Base-by-base conservation (phyloP, 495 filamentous ascomycete genomes). In the Lepidopterella palustris region DNA sequence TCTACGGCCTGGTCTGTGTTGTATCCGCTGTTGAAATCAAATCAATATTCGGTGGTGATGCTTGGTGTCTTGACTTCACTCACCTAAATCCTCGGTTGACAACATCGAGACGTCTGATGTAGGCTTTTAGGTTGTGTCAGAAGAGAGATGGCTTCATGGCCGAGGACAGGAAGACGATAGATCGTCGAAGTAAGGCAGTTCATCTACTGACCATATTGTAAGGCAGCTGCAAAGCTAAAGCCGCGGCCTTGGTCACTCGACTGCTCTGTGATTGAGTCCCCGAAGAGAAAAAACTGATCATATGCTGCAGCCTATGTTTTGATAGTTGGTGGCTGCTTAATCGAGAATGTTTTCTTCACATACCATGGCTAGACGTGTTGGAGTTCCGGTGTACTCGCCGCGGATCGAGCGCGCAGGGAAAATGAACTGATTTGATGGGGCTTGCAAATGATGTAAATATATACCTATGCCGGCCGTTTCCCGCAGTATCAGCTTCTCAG, bases 261-360 rank as follows among this genome's bases (percentile, higher is more conserved):
- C 32, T 76, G 72, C 66, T 95, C 82, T 23, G 87, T 85, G 63
- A 95, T 82, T 26, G 87, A 90, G 68, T 95, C 89, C 27, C 89
- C 89, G 66, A 95, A 89, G 21, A 92, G 81, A 45, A 92, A 75
- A 66, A 92, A 81, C 67, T 91, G 88, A 57, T 84, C 82, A 53
- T 69, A 67, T 8, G 53, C 4, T 5, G 55, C 55, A 50, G 45
- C 20, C 64, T 67, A 29, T n/a, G 10, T 4, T 5, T 21, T 54
- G 6, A 4, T 13, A 31, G 26, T 54, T 40, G 27, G 31, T 54
- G n/a, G 18, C 15, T 24, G 15, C 29, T 1, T 0, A 24, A 24
- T 25, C 47, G 24, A 3, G 4, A 2, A 20, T 42, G 47, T 5
- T 25, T 50, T 27, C 20, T 24, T 25, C 9, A 24, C 47, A 26